Evolutionary conservation across 345 rosid species (phyloP).

Genomic region (Melaleuca quinquenervia): DNA sequence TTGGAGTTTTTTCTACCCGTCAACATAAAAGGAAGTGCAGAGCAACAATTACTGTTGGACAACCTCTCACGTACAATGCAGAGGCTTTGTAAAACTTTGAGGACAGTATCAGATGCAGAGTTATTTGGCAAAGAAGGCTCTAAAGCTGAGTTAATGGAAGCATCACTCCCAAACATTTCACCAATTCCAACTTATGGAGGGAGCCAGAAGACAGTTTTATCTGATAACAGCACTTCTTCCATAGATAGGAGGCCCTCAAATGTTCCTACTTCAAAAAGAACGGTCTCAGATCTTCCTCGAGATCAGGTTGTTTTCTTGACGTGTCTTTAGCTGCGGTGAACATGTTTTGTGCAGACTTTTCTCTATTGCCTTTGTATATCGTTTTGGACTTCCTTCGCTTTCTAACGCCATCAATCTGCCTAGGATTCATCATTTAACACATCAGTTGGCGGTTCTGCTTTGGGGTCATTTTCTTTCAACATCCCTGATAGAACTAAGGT

Average conservation of each 20-base stretch:
- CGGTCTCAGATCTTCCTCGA: slow-evolving; percentile 18
- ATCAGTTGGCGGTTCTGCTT: neutral
- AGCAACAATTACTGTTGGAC: slow-evolving; percentile 75
- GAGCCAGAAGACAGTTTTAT: slow-evolving; percentile 22
- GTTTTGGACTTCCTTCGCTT: neutral
- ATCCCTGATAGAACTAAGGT: neutral
- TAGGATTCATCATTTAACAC: neutral
- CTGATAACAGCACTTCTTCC: slow-evolving; percentile 23
- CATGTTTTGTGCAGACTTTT: neutral
- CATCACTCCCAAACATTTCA: neutral
- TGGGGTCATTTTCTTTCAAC: neutral
- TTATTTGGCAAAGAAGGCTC: slow-evolving; percentile 15
- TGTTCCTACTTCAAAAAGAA: neutral
- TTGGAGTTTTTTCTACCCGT: slow-evolving; percentile 83
- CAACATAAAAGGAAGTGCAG: slow-evolving; percentile 59
- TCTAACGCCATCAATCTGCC: neutral
- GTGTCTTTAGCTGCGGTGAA: neutral
- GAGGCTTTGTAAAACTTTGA: slow-evolving; percentile 64
- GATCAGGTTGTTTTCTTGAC: slow-evolving; percentile 26
- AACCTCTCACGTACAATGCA: slow-evolving; percentile 82
- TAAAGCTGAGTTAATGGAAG: slow-evolving; percentile 17
- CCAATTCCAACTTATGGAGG: slow-evolving; percentile 9
- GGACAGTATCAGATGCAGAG: slow-evolving; percentile 61
- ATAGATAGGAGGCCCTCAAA: slow-evolving; percentile 9
- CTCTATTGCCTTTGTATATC: neutral